These are phyloP conservation scores for Ilex paraguariensis DNA, from an alignment of 305 asterid species.

Conservation along the genomic window DNA sequence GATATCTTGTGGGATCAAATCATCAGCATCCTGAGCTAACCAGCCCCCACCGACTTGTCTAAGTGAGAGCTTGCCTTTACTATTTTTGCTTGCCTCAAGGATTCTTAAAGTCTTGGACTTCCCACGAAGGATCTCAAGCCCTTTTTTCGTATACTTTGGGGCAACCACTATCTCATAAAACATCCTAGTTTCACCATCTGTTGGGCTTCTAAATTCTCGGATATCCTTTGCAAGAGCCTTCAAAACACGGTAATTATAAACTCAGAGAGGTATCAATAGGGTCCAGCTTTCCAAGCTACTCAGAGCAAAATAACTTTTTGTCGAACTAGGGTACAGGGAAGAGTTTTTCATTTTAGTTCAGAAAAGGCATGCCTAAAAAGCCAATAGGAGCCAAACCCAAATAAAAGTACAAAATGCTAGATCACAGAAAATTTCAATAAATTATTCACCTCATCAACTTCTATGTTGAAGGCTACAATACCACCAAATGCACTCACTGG, in stretches of 20 bases:
- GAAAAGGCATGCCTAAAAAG: conserved; percentile 2
- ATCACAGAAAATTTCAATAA: conserved; percentile 11
- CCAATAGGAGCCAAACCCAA: neutral
- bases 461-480: conserved; percentile 93
- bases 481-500: conserved; percentile 99
- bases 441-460: conserved; percentile 83
- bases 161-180: conserved; percentile 95
- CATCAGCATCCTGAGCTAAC: conserved; percentile 95
- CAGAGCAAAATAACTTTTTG: neutral
- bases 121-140: conserved; percentile 91
- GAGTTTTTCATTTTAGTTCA: no score
- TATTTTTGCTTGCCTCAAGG: conserved; percentile 80
- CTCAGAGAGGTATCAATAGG: neutral
- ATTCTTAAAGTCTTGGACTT: conserved; percentile 93
- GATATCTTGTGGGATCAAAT: conserved; percentile 77
- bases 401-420: neutral
- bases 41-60: conserved; percentile 99
- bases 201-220: conserved; percentile 91
- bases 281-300: neutral
- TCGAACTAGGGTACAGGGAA: neutral
- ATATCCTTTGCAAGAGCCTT: conserved; percentile 89
- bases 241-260: conserved; percentile 16
- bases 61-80: conserved; percentile 73
- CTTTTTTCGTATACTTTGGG: conserved; percentile 74
- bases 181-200: conserved; percentile 89